Evolutionary conservation across 1,139 yeast species (phyloP).

Genomic region (Maudiozyma humilis): DNA sequence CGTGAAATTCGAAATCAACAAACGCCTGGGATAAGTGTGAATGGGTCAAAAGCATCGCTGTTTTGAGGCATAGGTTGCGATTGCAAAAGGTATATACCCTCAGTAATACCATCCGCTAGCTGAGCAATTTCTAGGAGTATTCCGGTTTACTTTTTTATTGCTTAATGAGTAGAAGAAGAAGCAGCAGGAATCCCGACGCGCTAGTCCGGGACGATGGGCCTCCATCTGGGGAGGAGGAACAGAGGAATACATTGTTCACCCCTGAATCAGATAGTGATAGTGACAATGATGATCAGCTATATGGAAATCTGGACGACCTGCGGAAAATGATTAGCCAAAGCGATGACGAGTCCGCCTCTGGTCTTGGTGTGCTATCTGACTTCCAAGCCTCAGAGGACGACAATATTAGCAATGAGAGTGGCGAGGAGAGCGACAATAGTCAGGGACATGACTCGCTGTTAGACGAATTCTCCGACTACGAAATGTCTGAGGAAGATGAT

Average conservation of each 20-base stretch:
- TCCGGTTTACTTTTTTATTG: not conserved
- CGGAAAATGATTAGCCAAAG: constrained; percentile 11
- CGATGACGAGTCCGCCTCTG: constrained; percentile 19
- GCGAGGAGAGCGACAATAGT: constrained; percentile 1
- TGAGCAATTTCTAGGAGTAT: too few species aligned
- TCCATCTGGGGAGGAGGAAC: not conserved
- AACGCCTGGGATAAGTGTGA: not conserved
- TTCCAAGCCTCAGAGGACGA: constrained; percentile 17
- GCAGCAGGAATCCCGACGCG: not conserved
- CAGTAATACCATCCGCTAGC: too few species aligned
- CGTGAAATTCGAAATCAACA: not conserved
- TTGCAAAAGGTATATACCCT: too few species aligned
- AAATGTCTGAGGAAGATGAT: constrained; percentile 33
- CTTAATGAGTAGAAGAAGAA: not conserved
- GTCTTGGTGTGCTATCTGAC: constrained; percentile 18
- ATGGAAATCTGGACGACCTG: constrained; percentile 25
- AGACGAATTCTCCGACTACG: constrained; percentile 34
- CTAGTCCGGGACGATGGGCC: not conserved
- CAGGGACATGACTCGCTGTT: constrained; percentile 24
- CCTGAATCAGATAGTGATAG: not conserved
- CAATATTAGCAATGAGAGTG: not conserved
- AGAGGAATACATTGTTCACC: not conserved
- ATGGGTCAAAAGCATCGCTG: too few species aligned
- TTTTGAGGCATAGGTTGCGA: too few species aligned
- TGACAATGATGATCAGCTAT: constrained; percentile 26